A percentile compares a stretch with the other conserved stretches of the same genome.
Evolutionary conservation across 495 filamentous ascomycete genomes (phyloP).

Genomic region (Penicillium simplicissimum): DNA sequence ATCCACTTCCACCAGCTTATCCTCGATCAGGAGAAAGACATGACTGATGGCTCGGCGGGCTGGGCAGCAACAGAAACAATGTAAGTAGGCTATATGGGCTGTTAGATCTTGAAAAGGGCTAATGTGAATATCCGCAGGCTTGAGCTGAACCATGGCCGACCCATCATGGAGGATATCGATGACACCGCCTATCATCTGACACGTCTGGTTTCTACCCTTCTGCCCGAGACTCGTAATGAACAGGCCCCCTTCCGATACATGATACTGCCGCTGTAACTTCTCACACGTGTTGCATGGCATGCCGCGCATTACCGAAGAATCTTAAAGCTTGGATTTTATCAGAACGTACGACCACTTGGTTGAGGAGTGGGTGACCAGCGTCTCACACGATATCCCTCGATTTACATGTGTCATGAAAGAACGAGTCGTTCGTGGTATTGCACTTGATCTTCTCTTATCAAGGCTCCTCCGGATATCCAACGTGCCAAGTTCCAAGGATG

Average conservation of each 20-base stretch:
- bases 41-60: neutral
- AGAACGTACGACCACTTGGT: constrained; percentile 43
- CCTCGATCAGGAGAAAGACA: constrained; percentile 15
- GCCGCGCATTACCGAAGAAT: constrained; percentile 2
- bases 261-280: constrained; percentile 21
- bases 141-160: constrained; percentile 29
- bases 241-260: constrained; percentile 16
- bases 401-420: constrained; percentile 45
- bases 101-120: neutral
- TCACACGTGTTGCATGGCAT: constrained; percentile 14
- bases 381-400: constrained; percentile 37
- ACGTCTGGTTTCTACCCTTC: constrained; percentile 23
- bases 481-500: neutral
- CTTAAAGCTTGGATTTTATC: constrained; percentile 24
- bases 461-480: constrained; percentile 26
- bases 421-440: constrained; percentile 40
- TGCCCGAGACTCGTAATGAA: constrained; percentile 5
- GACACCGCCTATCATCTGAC: constrained; percentile 31
- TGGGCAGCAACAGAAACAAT: constrained; percentile 24
- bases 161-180: constrained; percentile 38
- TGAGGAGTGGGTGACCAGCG: constrained; percentile 39
- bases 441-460: constrained; percentile 43
- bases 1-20: constrained; percentile 25
- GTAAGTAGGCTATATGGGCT: constrained; percentile 4
- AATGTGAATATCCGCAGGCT: constrained; percentile 25